Base-by-base conservation (phyloP, 169 alveolate species). In the Theileria orientalis region DNA sequence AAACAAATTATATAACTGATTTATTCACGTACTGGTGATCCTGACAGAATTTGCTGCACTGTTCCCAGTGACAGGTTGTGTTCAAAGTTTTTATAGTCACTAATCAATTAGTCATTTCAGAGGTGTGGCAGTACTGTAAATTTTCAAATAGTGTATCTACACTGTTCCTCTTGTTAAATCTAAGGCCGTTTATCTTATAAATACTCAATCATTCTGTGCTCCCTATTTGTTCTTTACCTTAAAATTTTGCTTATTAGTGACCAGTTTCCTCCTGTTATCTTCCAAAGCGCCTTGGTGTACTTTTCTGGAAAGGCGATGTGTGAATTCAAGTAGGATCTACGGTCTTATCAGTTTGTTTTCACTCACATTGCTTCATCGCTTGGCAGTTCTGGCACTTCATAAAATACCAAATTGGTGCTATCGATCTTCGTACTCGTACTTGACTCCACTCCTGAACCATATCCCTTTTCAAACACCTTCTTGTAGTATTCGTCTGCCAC, bases 21-120 rank as follows among this genome's bases (percentile, higher is more conserved):
- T n/a, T n/a, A n/a, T n/a, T n/a, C n/a, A n/a, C 54, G 16, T 46
- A 64, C 74, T 37, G n/a, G 1, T 5, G 86, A 78, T 1, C 86
- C 86, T 0, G 86, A 73, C 30, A 78, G 86, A 11, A 78, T 78
- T 35, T 78, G 73, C 19, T 78, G 79, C 11, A 78, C 82, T 0
- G 86, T 74, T n/a, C 70, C 75, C 23, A 78, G 61, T 7, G 41
- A 62, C 33, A 78, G 51, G 23, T 46, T 21, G 21, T 7, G 16
- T 16, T 69, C 77, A 21, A 78, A 32, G 9, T 78, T 56, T 6
- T 44, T 37, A 42, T 70, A 78, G 14, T 64, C 41, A 1, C 74
- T 64, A 51, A n/a, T n/a, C n/a, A n/a, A n/a, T n/a, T n/a, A n/a
- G n/a, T n/a, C n/a, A n/a, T n/a, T n/a, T n/a, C n/a, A n/a, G n/a